A percentile compares a stretch with the other conserved stretches of the same genome.
These are phyloP conservation scores for Metschnikowia continentalis DNA, from an alignment of 805 yeast species.

Conservation along the genomic window DNA sequence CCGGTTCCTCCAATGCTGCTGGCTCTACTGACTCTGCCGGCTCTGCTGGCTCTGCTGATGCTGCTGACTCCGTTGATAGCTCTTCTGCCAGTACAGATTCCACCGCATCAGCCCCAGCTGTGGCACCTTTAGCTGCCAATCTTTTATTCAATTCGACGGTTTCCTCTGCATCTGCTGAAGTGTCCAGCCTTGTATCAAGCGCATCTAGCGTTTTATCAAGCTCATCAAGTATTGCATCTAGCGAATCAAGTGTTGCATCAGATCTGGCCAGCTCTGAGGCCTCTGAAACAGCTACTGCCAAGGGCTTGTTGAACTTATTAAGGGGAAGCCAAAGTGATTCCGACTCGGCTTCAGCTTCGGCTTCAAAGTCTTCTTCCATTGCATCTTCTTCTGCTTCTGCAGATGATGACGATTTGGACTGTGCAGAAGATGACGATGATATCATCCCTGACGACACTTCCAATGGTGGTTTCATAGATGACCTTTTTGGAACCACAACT, in stretches of 20 bases:
- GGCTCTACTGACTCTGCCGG: background rate
- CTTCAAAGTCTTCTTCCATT: conserved; percentile 21
- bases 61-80: background rate
- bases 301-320: background rate
- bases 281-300: conserved; percentile 26
- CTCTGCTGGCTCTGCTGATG: background rate
- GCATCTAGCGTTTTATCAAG: no score
- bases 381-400: conserved; percentile 19
- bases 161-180: background rate
- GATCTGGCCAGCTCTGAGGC: background rate
- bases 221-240: no score
- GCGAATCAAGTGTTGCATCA: background rate
- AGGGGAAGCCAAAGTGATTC: conserved; percentile 3
- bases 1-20: background rate
- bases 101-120: background rate
- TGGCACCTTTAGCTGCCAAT: conserved; percentile 1
- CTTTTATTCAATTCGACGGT: background rate
- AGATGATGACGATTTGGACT: conserved; percentile 5
- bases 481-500: conserved; percentile 11
- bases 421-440: conserved; percentile 1
- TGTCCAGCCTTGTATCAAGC: no score
- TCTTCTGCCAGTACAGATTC: background rate
- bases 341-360: conserved; percentile 5
- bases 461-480: conserved; percentile 8
- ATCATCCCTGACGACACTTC: conserved; percentile 4